These are phyloP conservation scores for Leccinum fuscescens DNA, from an alignment of 1,284 basidiomycete species.

Conservation along the genomic window DNA sequence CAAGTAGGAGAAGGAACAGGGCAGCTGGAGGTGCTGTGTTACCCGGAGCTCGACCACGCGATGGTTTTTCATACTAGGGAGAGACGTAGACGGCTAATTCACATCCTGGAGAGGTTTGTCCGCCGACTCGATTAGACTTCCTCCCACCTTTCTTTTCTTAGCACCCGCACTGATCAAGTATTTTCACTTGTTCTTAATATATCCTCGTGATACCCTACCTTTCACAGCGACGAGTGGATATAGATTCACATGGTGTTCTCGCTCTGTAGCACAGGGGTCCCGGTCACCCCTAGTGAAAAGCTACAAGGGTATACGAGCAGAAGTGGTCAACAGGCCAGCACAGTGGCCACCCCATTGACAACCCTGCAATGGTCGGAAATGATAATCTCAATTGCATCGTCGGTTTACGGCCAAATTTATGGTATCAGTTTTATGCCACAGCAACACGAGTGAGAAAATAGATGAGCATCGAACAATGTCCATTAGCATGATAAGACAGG, in stretches of 20 bases:
- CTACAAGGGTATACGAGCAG: neutral
- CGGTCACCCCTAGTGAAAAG: neutral
- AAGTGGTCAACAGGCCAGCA: neutral
- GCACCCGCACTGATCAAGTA: neutral
- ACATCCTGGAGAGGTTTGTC: conserved; percentile 41
- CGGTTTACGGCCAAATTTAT: neutral
- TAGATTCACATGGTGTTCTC: neutral
- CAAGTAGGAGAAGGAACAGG: neutral
- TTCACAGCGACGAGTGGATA: neutral
- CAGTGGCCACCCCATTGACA: neutral
- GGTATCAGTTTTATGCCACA: neutral
- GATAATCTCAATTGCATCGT: neutral
- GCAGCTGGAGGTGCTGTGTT: conserved; percentile 51
- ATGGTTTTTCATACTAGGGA: conserved; percentile 48
- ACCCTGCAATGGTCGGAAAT: neutral
- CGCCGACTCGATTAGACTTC: neutral
- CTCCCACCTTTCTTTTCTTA: neutral
- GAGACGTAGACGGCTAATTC: conserved; percentile 38
- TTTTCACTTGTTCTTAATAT: neutral
- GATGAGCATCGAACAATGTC: neutral
- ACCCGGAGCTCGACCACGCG: conserved; percentile 53
- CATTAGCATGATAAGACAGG: conserved; percentile 3
- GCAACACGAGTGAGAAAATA: neutral
- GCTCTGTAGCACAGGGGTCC: neutral
- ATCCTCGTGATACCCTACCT: neutral